Evolutionary conservation across 371 early-diverging fungal species (phyloP).

Genomic region (Nematocida sp.): DNA sequence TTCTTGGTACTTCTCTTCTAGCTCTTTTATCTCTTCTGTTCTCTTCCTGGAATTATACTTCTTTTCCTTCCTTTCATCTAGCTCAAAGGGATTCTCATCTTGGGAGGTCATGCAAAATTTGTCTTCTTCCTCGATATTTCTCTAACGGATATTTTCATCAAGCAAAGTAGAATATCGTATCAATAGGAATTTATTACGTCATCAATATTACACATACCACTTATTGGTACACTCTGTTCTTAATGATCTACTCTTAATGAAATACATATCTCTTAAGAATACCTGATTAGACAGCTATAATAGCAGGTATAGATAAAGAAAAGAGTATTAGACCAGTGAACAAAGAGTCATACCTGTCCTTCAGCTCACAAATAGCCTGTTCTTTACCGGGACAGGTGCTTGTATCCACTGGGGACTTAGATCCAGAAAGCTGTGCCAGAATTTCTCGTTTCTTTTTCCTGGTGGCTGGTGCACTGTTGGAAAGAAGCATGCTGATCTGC

Average conservation of each 20-base stretch:
- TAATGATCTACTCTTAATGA: too few species aligned
- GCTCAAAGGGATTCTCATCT: background rate
- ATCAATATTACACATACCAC: too few species aligned
- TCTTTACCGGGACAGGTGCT: conserved; percentile 40
- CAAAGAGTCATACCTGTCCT: conserved; percentile 13
- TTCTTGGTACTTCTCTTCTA: conserved; percentile 33
- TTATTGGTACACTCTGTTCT: too few species aligned
- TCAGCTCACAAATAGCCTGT: conserved; percentile 3
- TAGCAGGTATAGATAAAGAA: conserved; percentile 7
- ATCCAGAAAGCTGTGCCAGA: background rate
- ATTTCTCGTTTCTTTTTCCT: background rate
- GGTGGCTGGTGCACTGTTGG: background rate
- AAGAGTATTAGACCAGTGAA: conserved; percentile 35
- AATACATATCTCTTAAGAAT: too few species aligned
- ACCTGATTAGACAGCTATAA: conserved; percentile 27
- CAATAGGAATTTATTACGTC: too few species aligned
- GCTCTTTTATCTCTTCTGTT: conserved; percentile 35
- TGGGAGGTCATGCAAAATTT: conserved; percentile 23
- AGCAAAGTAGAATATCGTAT: too few species aligned
- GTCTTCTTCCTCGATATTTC: too few species aligned
- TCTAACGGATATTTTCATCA: too few species aligned
- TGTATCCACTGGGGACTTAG: background rate
- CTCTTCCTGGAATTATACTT: conserved; percentile 38
- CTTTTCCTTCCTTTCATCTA: conserved; percentile 13
- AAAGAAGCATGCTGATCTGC: conserved; percentile 18